Percentiles rank a stretch among this genome's conserved stretches.
Evolutionary conservation across 371 early-diverging fungal species (phyloP).

Genomic region (Mortierella sp.): DNA sequence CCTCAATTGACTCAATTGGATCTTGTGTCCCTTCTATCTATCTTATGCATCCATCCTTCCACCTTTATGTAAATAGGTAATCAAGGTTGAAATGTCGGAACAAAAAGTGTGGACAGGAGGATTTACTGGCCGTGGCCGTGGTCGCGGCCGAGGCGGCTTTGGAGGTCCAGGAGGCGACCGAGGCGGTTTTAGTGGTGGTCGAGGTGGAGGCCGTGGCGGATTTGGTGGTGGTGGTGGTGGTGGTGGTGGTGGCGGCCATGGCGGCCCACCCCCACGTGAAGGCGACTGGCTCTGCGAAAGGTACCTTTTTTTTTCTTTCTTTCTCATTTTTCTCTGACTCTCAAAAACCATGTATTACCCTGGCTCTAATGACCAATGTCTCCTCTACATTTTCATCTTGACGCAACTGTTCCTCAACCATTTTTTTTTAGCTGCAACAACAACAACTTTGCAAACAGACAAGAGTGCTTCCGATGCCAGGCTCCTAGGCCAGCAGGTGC

Average conservation of each 20-base stretch:
- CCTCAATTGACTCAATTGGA: too few species aligned
- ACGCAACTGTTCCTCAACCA: too few species aligned
- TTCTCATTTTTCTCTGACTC: neutral
- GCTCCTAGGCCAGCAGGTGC: conserved; percentile 66
- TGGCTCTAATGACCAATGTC: too few species aligned
- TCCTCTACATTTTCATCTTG: too few species aligned
- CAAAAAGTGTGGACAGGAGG: conserved; percentile 57
- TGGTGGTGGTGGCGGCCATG: conserved; percentile 39
- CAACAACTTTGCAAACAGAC: conserved; percentile 72
- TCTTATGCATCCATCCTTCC: too few species aligned
- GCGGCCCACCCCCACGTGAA: conserved; percentile 63
- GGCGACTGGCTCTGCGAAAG: conserved; percentile 79
- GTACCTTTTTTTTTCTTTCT: conserved; percentile 38
- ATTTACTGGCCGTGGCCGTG: conserved; percentile 47
- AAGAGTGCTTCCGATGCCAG: conserved; percentile 75
- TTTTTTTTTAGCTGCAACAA: conserved; percentile 65
- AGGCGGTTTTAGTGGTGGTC: conserved; percentile 25
- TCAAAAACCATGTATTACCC: too few species aligned
- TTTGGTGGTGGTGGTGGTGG: conserved; percentile 54
- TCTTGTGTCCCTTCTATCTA: neutral
- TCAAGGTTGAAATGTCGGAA: conserved; percentile 74
- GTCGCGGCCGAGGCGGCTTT: conserved; percentile 36
- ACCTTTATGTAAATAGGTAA: conserved; percentile 53
- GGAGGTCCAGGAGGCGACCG: conserved; percentile 33
- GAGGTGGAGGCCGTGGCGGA: conserved; percentile 44